Base-by-base conservation (phyloP, 2,329 filamentous ascomycete species). In the Aspergillus pseudoterreus region DNA sequence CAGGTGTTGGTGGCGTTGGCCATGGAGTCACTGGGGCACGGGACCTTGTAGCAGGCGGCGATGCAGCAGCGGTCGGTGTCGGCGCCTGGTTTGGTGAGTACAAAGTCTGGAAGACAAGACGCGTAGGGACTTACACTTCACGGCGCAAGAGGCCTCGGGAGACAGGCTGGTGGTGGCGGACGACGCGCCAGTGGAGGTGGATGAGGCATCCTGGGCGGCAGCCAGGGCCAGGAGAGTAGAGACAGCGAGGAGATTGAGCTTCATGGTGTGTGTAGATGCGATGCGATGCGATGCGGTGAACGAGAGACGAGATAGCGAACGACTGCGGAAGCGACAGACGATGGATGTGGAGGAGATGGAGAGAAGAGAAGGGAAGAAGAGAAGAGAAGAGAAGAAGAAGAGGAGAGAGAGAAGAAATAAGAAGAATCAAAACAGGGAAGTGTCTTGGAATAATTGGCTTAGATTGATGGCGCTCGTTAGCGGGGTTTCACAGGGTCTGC, bases 1-100 rank as follows among this genome's bases (percentile, higher is more conserved):
- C 80, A 82, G 45, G 72, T 66, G 62, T 71, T 79, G 63, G 78
- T 81, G 52, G 74, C 71, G 60, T 78, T 74, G 60, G 71, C 76
- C 65, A 78, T 72, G 44, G 63, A 62, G n/a, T 73, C 70, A 63
- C 75, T 75, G 55, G 79, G 79, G 64, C 76, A 79, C 30, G 80
- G 79, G 36, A 76, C 74, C 35, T 75, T 70, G 57, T 76, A 69
- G 68, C 80, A 82, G 12, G 66, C 62, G 35, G 80, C 79, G 56
- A 72, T 65, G 70, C 80, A 82, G 67, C 75, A 78, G 48, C 77
- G 67, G 59, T 82, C 78, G 39, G 56, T 68, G 17, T 63, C 50
- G 33, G 57, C 53, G 61, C 79, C 80, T 71, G 52, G 8, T 9
- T 10, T 30, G 27, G 22, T 22, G 22, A 22, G 22, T 22, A 22